Base-by-base conservation (phyloP, 1,284 basidiomycete species). In the Meripilus lineatus region DNA sequence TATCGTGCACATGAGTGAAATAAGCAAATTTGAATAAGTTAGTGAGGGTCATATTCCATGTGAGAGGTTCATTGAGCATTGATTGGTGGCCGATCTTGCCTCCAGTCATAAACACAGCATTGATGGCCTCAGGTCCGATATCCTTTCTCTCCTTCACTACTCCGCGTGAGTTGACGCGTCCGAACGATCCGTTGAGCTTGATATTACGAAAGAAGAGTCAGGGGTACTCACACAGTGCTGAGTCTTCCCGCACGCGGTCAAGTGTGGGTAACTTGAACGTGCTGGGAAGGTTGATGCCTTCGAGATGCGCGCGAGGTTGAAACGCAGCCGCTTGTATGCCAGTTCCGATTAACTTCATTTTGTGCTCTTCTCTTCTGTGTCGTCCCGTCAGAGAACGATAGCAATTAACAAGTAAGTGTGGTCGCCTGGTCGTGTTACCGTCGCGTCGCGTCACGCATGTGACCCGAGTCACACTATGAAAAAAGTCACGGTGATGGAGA, bases 11-110 rank as follows among this genome's bases (percentile, higher is more conserved):
- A 15, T 45, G 42, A 5, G 47, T 40, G 35, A 52, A 53, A 36
- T 52, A 54, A 14, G 41, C 40, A 22, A 45, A 56, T 38, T 48
- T 52, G 43, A 56, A 56, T 1, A 56, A 45, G 21, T 47, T 38
- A 4, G 48, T 48, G 0, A 56, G 35, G 14, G 24, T 23, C 18
- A 32, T 34, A 26, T 54, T 52, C 40, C 45, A 54, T 2, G 28
- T 25, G 13, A 52, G 34, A 8, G 50, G 42, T 20, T 51, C 50
- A 10, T 40, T 32, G 8, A 51, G 25, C 21, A 17, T 21, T 18
- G 18, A 18, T 6, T 15, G 39, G 5, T 4, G 6, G 35, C 37
- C 38, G 11, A 17, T 18, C 23, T 20, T 20, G 21, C 45, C 45
- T 8, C 25, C 34, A 14, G 14, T 23, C 17, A 40, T 25, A 22